A percentile compares a stretch with the other conserved stretches of the same genome.
These are phyloP conservation scores for Colletotrichum agaves DNA, from an alignment of 2,329 filamentous ascomycete species.

Conservation along the genomic window DNA sequence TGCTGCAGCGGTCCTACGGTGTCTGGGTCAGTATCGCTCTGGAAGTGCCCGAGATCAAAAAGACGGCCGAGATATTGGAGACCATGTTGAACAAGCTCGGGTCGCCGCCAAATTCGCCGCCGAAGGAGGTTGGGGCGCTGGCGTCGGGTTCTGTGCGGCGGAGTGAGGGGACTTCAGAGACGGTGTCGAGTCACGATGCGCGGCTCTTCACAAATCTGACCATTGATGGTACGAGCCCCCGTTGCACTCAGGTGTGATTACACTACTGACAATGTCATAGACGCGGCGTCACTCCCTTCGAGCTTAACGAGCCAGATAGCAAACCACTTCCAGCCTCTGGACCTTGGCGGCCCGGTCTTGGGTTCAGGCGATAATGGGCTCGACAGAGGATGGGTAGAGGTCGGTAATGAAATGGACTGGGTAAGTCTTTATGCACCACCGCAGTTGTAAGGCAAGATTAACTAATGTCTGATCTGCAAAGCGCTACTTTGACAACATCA, in stretches of 20 bases:
- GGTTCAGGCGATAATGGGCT: slow-evolving; percentile 42
- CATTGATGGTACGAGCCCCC: slow-evolving; percentile 14
- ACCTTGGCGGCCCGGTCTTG: slow-evolving; percentile 35
- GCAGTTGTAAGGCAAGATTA: no score
- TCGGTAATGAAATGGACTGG: slow-evolving; percentile 51
- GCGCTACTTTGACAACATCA: slow-evolving; percentile 38
- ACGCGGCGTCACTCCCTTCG: background rate
- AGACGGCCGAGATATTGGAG: slow-evolving; percentile 57
- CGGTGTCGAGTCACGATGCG: slow-evolving; percentile 38
- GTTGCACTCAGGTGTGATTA: background rate
- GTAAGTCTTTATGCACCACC: slow-evolving; percentile 43
- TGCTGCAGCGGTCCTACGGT: slow-evolving; percentile 54
- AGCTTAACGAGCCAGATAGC: background rate
- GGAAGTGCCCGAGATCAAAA: slow-evolving; percentile 53
- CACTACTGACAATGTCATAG: slow-evolving; percentile 10
- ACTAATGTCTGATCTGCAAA: slow-evolving; percentile 3
- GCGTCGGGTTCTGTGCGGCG: slow-evolving; percentile 36
- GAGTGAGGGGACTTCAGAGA: slow-evolving; percentile 35
- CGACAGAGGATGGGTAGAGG: slow-evolving; percentile 50
- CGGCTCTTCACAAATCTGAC: slow-evolving; percentile 40
- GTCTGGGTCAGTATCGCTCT: slow-evolving; percentile 57
- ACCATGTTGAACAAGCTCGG: slow-evolving; percentile 58
- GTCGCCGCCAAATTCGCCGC: slow-evolving; percentile 41
- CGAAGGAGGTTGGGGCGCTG: slow-evolving; percentile 15
- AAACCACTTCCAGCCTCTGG: slow-evolving; percentile 22